Conservation (phyloP, 139 green algal genomes). For the Chlamydomonas sphaeroides region DNA sequence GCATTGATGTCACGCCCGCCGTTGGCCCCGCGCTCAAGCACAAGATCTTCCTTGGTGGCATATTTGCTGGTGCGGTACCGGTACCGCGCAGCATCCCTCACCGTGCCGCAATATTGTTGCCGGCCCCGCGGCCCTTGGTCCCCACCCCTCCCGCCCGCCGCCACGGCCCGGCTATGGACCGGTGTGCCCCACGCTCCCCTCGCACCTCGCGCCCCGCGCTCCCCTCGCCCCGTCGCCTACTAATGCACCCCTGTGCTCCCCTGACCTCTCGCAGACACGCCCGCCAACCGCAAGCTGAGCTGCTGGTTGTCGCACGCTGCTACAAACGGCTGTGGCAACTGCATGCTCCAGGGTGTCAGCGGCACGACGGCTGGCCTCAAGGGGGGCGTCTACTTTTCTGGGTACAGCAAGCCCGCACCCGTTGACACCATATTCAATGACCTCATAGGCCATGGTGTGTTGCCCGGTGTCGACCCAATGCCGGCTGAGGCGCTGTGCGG, state of each 20-base stretch:
- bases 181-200: no score
- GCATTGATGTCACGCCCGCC: background rate
- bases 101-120: background rate
- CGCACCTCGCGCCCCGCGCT: no score
- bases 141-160: no score
- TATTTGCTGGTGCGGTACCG: background rate
- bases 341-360: background rate
- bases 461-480: no score
- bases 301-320: background rate
- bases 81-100: no score
- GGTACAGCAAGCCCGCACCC: no score
- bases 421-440: no score
- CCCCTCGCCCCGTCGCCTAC: background rate
- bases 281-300: background rate
- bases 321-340: background rate
- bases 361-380: no score
- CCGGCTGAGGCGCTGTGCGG: no score
- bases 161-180: background rate
- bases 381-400: no score
- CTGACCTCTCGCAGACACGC: background rate
- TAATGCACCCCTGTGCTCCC: no score
- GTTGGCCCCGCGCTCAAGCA: background rate
- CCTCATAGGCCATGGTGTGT: no score
- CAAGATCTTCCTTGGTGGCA: background rate
- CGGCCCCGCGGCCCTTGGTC: background rate